Base-by-base conservation (phyloP, 1,284 basidiomycete species). In the Omphalotus olearius region DNA sequence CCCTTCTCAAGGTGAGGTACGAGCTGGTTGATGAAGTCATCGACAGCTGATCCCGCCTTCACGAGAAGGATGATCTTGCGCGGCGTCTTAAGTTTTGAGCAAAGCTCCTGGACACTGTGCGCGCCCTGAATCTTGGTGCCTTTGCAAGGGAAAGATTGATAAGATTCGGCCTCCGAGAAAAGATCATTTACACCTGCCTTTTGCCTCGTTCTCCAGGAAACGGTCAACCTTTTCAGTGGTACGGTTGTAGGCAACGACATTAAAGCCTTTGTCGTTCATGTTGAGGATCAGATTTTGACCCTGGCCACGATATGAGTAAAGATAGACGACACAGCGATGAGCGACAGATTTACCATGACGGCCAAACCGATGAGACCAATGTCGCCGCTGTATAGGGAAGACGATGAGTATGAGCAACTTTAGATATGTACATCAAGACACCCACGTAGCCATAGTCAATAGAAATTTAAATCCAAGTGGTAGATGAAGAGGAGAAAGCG, bases 221-320 rank as follows among this genome's bases (percentile, higher is more conserved):
- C 82, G 69, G 71, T 98, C 94, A 62, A 99, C 95, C 75, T 99
- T 99, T 76, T 84, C 88, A 62, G 86, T 90, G 45, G 96, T 99
- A 63, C 96, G 91, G 81, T 99, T 99, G 80, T 90, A 99, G 20
- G 93, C 94, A 61, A 93, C 88, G 64, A 99, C 97, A 60, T 76
- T 94, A 79, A 94, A 99, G 49, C 97, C 97, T 78, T 99, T 98
- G 82, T 98, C 96, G 70, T 95, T 95, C 91, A 97, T 97, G 80
- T 97, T 97, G 61, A 97, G 78, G 69, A 97, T 95, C 65, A 96
- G 72, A 74, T 97, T 97, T 84, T 96, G 93, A 66, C 93, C 92
- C 91, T 94, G 62, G 45, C 52, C 45, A 56, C 30, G 47, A 52
- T 56, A 43, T 51, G 47, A 56, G 44, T 53, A 47, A 33, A 49